phyloP scores from a whole-genome alignment of 257 asterid species.

The Scutellaria barbata region DNA sequence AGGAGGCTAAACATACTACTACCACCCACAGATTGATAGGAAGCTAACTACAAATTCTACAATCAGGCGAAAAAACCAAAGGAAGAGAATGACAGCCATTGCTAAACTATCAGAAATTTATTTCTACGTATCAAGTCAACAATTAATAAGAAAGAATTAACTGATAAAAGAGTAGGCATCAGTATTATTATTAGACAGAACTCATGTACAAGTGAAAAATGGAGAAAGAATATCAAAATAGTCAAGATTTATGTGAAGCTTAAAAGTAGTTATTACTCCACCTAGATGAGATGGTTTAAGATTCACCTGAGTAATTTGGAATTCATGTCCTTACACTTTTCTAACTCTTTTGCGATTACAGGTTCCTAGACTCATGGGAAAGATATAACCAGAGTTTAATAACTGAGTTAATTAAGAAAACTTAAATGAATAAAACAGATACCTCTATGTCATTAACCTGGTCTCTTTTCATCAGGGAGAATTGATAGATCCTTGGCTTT shows the following conservation, averaged over 20 bases:
- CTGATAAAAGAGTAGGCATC: conserved; percentile 5
- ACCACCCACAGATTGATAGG: conserved; percentile 12
- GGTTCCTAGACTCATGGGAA: conserved; percentile 48
- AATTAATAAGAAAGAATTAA: conserved; percentile 12
- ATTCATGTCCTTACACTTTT: conserved; percentile 50
- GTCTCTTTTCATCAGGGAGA: conserved; percentile 38
- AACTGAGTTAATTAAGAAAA: not conserved
- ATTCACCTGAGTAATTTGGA: conserved; percentile 54
- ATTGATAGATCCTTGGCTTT: conserved; percentile 33
- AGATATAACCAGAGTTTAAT: conserved; percentile 20
- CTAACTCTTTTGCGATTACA: conserved; percentile 45
- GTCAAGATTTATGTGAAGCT: conserved; percentile 20
- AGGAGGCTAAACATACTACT: conserved; percentile 7
- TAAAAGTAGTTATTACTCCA: conserved; percentile 10
- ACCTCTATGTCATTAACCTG: conserved; percentile 41
- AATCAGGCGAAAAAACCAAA: not conserved
- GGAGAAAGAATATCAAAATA: conserved; percentile 9
- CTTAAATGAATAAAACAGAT: conserved; percentile 7
- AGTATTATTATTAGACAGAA: not conserved
- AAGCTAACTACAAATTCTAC: conserved; percentile 7
- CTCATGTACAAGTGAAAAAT: conserved; percentile 11
- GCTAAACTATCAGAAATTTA: conserved; percentile 14
- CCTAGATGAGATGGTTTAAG: conserved; percentile 10
- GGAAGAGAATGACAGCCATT: not conserved
- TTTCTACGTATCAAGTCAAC: not conserved